A percentile compares a stretch with the other conserved stretches of the same genome.
phyloP scores from a whole-genome alignment of 441 rosid genomes.

The Melianthus villosus region DNA sequence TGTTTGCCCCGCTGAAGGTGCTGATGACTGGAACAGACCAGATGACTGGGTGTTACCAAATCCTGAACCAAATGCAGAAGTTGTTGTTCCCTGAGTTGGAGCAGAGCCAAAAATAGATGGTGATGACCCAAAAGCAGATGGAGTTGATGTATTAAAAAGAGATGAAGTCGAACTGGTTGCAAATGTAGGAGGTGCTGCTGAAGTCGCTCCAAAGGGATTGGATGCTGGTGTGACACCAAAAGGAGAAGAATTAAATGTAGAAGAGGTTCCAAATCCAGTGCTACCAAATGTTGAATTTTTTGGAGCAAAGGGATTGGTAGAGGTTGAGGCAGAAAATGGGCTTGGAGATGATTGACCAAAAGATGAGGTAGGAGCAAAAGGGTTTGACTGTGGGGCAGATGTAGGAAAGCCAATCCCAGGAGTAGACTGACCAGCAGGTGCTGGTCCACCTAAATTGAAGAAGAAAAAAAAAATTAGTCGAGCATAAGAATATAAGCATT shows the following conservation, averaged over 20 bases:
- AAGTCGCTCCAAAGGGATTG: constrained; percentile 18
- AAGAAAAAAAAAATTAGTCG: constrained; percentile 1
- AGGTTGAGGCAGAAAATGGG: constrained; percentile 29
- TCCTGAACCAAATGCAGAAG: constrained; percentile 29
- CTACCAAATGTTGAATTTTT: constrained; percentile 30
- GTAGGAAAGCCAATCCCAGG: constrained; percentile 31
- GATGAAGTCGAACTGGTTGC: constrained; percentile 30
- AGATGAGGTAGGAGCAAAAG: constrained; percentile 29
- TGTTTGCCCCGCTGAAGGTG: constrained; percentile 33
- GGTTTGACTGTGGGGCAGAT: constrained; percentile 26
- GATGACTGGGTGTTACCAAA: constrained; percentile 42
- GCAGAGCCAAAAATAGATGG: constrained; percentile 42
- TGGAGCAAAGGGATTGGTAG: constrained; percentile 38
- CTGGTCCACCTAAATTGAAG: constrained; percentile 53
- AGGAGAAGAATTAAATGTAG: constrained; percentile 27
- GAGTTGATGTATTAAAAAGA: constrained; percentile 26
- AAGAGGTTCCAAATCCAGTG: constrained; percentile 34
- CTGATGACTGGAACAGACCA: constrained; percentile 36
- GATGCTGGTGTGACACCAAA: constrained; percentile 26
- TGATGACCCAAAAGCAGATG: constrained; percentile 36
- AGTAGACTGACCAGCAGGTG: constrained; percentile 40
- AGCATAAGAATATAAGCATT: too few relatives aligned
- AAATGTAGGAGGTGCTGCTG: too few relatives aligned
- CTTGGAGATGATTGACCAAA: constrained; percentile 40
- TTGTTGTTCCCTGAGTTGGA: constrained; percentile 26